Base-by-base conservation (phyloP, 495 filamentous ascomycete species). In the Neurospora sp. region DNA sequence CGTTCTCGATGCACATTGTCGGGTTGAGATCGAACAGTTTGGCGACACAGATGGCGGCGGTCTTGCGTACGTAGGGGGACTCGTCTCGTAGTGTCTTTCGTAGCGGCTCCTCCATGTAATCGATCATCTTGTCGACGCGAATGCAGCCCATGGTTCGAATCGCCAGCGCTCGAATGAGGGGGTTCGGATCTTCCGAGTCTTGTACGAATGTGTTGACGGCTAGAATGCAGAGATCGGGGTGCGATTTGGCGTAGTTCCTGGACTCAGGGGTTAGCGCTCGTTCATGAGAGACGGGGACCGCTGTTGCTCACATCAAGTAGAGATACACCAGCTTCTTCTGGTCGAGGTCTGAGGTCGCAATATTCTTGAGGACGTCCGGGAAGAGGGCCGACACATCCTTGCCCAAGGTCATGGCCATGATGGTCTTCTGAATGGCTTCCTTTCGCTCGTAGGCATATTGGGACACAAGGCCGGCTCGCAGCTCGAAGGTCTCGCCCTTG, bases 91-190 rank as follows among this genome's bases (percentile, higher is more conserved):
- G 86, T 20, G 96, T 99, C 82, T 99, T 99, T 74, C 96, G 89
- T 70, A 99, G 85, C 31, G 96, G 96, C 80, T 98, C 96, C 82
- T 99, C 96, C 96, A 98, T 98, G 81, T 99, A 99, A 78, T 99
- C 96, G 74, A 98, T 93, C 91, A 99, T 99, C 83, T 99, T 99
- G 74, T 98, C 96, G 73, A 99, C 96, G 53, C 96, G 87, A 73
- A 99, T 98, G 81, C 96, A 98, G 37, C 96, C 96, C 96, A 99
- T 99, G n/a, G 96, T 99, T 47, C 96, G 88, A 79, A 99, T 97
- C 61, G 96, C 96, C 16, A 99, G 86, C 20, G 96, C 96, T 81
- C 96, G 87, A 75, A 99, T 93, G 7, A 99, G 87, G 3, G 96
- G 96, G 80, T 99, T 99, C 70, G 96, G 96, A 81, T 99, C 96